Conservation (phyloP, 345 rosid genomes). For the Bruguiera sexangula region DNA sequence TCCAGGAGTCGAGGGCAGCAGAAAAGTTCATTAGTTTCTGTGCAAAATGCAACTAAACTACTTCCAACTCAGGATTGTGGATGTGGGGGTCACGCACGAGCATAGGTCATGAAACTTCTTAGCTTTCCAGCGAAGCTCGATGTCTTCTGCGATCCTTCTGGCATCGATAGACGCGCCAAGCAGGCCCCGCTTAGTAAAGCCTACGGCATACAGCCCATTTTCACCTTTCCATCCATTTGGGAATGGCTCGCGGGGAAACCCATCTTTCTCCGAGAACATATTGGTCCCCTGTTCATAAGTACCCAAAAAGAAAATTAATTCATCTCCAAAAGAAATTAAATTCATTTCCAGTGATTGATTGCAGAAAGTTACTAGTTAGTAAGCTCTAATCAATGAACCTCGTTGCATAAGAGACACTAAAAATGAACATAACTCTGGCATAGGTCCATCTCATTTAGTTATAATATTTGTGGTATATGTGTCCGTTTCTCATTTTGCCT, state of each 20-base stretch:
- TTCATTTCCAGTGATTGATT: background rate
- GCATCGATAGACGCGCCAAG: constrained; percentile 78
- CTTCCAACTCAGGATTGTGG: background rate
- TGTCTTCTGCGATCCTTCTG: constrained; percentile 56
- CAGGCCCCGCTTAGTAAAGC: constrained; percentile 72
- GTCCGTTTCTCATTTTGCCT: too few species aligned
- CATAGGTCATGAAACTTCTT: constrained; percentile 13
- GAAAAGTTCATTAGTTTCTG: background rate
- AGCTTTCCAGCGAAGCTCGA: constrained; percentile 37
- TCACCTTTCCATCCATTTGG: constrained; percentile 85
- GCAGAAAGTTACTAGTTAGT: too few species aligned
- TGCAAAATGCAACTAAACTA: too few species aligned
- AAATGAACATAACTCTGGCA: too few species aligned
- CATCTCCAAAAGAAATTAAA: background rate
- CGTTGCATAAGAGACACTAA: too few species aligned
- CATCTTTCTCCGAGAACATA: constrained; percentile 70
- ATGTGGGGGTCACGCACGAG: constrained; percentile 3
- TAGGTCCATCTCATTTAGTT: too few species aligned
- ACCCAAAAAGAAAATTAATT: background rate
- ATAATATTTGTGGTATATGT: too few species aligned
- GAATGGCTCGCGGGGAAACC: constrained; percentile 53
- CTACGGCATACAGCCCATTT: constrained; percentile 68
- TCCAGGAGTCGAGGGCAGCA: background rate
- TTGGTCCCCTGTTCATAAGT: constrained; percentile 6
- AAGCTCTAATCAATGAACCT: too few species aligned